These are phyloP conservation scores for Corylus americana DNA, from an alignment of 306 rosid genomes.

Conservation along the genomic window DNA sequence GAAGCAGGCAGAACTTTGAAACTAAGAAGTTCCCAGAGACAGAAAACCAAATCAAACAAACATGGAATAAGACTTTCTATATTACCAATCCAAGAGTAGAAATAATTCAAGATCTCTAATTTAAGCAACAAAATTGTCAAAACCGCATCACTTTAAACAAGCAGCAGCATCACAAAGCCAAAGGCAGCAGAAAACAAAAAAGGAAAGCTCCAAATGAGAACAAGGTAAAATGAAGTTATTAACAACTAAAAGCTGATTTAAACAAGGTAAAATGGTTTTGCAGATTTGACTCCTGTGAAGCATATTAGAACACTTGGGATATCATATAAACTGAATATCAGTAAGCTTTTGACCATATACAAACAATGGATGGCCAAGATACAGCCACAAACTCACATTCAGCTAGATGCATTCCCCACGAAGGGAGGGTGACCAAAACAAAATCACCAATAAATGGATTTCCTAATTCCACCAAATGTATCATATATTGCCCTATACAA, in stretches of 20 bases:
- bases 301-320: too few relatives aligned
- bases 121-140: conserved; percentile 29
- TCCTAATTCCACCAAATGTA: not conserved
- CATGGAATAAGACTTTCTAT: not conserved
- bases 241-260: not conserved
- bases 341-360: not conserved
- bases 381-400: not conserved
- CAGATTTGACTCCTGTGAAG: too few relatives aligned
- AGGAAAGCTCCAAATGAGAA: not conserved
- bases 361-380: not conserved
- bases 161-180: not conserved
- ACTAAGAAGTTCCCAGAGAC: too few relatives aligned
- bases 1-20: too few relatives aligned
- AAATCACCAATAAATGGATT: not conserved
- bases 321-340: too few relatives aligned
- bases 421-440: not conserved
- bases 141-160: not conserved
- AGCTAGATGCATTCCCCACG: too few relatives aligned
- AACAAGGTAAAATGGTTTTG: not conserved
- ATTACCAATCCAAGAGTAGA: not conserved
- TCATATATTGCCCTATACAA: not conserved
- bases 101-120: conserved; percentile 14
- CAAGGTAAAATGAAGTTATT: conserved; percentile 12
- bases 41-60: not conserved
- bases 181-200: not conserved